These are phyloP conservation scores for Insectozyma bohioensis DNA, from an alignment of 1,139 yeast genomes.

Conservation along the genomic window DNA sequence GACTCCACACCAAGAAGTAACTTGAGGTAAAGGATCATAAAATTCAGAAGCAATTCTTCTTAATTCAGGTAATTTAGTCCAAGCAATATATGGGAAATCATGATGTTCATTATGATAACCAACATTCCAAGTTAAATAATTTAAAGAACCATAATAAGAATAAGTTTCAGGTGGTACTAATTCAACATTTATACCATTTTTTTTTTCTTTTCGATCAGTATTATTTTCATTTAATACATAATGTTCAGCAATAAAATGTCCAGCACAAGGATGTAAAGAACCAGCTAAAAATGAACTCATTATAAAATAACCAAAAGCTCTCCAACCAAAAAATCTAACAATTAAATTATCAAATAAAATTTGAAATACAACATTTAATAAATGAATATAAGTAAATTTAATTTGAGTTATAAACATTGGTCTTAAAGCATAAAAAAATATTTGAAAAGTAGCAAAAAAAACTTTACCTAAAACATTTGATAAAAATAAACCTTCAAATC, in stretches of 20 bases:
- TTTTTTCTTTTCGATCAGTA: constrained; percentile 29
- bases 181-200: constrained; percentile 27
- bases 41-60: constrained; percentile 74
- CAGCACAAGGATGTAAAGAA: constrained; percentile 90
- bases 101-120: constrained; percentile 96
- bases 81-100: constrained; percentile 90
- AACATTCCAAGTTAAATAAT: constrained; percentile 82
- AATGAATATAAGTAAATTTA: constrained; percentile 72
- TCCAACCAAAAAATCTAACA: constrained; percentile 61
- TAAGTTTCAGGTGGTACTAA: constrained; percentile 73
- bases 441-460: constrained; percentile 87
- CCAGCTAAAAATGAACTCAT: constrained; percentile 87
- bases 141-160: constrained; percentile 82
- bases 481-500: constrained; percentile 68
- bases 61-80: constrained; percentile 75
- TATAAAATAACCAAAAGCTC: constrained; percentile 63
- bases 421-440: constrained; percentile 83
- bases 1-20: constrained; percentile 77
- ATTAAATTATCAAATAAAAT: constrained; percentile 55
- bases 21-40: constrained; percentile 78
- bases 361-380: constrained; percentile 66
- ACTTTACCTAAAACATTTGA: constrained; percentile 84
- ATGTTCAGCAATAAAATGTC: constrained; percentile 94
- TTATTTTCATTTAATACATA: constrained; percentile 67
- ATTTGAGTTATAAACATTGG: constrained; percentile 84